These are phyloP conservation scores for Blastocystis hominis DNA, from an alignment of 352 stramenopile genomes.

Conservation along the genomic window DNA sequence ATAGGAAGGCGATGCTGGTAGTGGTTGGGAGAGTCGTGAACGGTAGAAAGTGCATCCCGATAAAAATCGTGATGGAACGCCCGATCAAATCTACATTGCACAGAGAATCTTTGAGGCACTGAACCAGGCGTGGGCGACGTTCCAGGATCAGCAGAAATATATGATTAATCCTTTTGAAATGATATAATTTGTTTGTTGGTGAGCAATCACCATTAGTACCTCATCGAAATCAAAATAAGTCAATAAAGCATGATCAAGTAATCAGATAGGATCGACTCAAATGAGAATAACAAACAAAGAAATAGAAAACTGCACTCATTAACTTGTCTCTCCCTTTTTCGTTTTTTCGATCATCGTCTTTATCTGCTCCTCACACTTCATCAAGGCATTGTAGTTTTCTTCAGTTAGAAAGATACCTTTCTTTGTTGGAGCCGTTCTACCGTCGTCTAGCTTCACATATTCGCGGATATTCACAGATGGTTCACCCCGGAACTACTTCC, in stretches of 20 bases:
- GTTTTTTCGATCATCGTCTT: slow-evolving; percentile 46
- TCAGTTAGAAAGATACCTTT: slow-evolving; percentile 50
- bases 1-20: slow-evolving; percentile 67
- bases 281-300: background rate
- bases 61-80: slow-evolving; percentile 66
- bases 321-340: slow-evolving; percentile 28
- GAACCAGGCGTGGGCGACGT: slow-evolving; percentile 68
- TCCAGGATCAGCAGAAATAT: slow-evolving; percentile 61
- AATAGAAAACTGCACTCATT: background rate
- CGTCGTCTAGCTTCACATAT: slow-evolving; percentile 24
- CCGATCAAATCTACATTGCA: slow-evolving; percentile 69
- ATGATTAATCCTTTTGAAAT: background rate
- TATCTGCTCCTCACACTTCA: slow-evolving; percentile 22
- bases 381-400: slow-evolving; percentile 50
- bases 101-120: slow-evolving; percentile 72
- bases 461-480: slow-evolving; percentile 43
- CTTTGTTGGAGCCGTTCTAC: slow-evolving; percentile 28
- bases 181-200: background rate
- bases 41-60: slow-evolving; percentile 67
- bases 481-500: background rate
- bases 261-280: too few relatives aligned
- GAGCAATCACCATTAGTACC: background rate
- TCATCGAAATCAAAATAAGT: too few relatives aligned
- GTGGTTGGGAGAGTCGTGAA: background rate
- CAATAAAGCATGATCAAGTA: too few relatives aligned